phyloP scores from a whole-genome alignment of 2,329 filamentous ascomycete species.

The Eurotiales sp. region DNA sequence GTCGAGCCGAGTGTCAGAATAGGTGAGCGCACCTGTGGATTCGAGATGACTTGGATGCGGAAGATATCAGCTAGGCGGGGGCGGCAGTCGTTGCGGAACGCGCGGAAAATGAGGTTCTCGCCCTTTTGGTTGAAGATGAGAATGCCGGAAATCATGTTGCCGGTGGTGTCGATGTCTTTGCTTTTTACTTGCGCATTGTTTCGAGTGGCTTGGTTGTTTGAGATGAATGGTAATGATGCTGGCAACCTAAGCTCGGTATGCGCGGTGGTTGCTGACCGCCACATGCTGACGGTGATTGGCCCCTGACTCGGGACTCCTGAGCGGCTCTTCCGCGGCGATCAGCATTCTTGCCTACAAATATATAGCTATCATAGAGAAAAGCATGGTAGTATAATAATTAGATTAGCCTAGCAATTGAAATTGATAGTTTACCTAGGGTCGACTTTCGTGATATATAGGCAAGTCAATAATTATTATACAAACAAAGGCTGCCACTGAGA shows the following conservation, averaged over 20 bases:
- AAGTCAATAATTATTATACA: no score
- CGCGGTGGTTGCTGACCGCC: background rate
- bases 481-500: no score
- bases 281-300: conserved; percentile 8
- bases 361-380: no score
- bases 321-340: background rate
- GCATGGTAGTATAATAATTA: no score
- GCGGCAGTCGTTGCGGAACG: conserved; percentile 97
- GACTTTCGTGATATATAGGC: no score
- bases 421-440: no score
- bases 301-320: no score
- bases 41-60: conserved; percentile 98
- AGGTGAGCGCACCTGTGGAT: conserved; percentile 93
- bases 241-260: background rate
- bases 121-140: conserved; percentile 99
- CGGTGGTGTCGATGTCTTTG: conserved; percentile 15
- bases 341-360: no score
- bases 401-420: no score
- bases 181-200: conserved; percentile 4
- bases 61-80: conserved; percentile 98
- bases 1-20: conserved; percentile 96
- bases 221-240: background rate
- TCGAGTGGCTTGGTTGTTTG: conserved; percentile 8
- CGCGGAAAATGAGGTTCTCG: conserved; percentile 98
- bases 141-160: conserved; percentile 85